Conservation (phyloP, 495 filamentous ascomycete species). For the Tuber indicum region DNA sequence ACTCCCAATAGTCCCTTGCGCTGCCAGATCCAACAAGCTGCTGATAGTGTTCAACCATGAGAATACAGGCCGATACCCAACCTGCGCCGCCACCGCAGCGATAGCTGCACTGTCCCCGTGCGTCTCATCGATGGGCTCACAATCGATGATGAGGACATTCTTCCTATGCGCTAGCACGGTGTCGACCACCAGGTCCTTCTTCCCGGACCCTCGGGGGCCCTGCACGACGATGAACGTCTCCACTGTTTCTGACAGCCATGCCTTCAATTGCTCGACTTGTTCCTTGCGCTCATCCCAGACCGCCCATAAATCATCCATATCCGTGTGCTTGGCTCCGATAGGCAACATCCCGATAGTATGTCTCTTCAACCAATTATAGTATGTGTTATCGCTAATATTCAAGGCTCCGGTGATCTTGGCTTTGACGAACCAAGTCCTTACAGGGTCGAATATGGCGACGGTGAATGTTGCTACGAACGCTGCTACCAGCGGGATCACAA, state of each 20-base stretch:
- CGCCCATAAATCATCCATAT: constrained; percentile 65
- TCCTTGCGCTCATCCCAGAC: constrained; percentile 83
- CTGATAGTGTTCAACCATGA: constrained; percentile 94
- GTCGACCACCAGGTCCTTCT: constrained; percentile 77
- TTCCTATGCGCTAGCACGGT: constrained; percentile 70
- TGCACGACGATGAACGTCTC: constrained; percentile 94
- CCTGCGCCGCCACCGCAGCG: constrained; percentile 66
- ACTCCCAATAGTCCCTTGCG: constrained; percentile 86
- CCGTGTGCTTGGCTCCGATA: constrained; percentile 50
- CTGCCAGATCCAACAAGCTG: constrained; percentile 83
- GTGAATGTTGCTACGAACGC: constrained; percentile 76
- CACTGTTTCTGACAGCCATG: constrained; percentile 78
- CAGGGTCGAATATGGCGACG: constrained; percentile 86
- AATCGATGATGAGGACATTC: constrained; percentile 84
- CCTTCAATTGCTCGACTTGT: constrained; percentile 69
- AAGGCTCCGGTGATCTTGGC: constrained; percentile 73
- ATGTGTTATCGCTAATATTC: constrained; percentile 60
- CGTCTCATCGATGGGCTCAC: constrained; percentile 87
- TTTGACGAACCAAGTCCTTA: constrained; percentile 85
- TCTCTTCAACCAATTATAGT: constrained; percentile 73
- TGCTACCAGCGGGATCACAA: constrained; percentile 75
- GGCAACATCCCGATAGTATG: constrained; percentile 67
- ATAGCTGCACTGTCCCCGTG: constrained; percentile 87
- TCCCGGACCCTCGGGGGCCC: constrained; percentile 85
- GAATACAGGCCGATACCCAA: constrained; percentile 90